Evolutionary conservation across 805 yeast species (phyloP).

Genomic region (Schwanniomyces sp.): DNA sequence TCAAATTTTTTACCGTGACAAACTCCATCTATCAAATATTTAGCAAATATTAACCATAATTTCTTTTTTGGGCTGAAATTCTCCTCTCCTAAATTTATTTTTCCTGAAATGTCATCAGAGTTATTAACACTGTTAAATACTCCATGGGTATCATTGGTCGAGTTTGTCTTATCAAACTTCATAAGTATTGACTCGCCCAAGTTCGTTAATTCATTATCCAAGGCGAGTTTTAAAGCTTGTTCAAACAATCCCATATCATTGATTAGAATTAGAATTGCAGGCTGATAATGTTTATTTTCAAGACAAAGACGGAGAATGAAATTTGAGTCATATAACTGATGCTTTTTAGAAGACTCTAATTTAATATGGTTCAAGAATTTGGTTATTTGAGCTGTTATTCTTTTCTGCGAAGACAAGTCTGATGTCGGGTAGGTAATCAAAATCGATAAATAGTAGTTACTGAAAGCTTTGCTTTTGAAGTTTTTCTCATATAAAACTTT

Average conservation of each 20-base stretch:
- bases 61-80: conserved; percentile 53
- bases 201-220: conserved; percentile 57
- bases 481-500: conserved; percentile 45
- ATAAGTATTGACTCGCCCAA: conserved; percentile 44
- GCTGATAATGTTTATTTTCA: conserved; percentile 52
- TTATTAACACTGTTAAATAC: conserved; percentile 17
- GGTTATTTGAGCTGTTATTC: conserved; percentile 26
- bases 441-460: conserved; percentile 69
- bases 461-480: conserved; percentile 47
- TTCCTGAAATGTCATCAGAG: conserved; percentile 43
- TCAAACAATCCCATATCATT: conserved; percentile 64
- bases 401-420: conserved; percentile 3
- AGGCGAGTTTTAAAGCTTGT: conserved; percentile 76
- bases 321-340: conserved; percentile 57
- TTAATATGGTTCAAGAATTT: conserved; percentile 27
- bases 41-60: conserved; percentile 71
- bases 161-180: conserved; percentile 26
- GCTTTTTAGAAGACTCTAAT: conserved; percentile 14
- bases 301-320: conserved; percentile 75
- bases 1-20: conserved; percentile 18
- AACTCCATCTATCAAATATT: conserved; percentile 42
- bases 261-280: conserved; percentile 75
- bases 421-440: conserved; percentile 46
- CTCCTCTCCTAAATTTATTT: conserved; percentile 33
- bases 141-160: conserved; percentile 5